phyloP scores from a whole-genome alignment of 2,329 filamentous ascomycete genomes.

The Colletotrichum truncatum region DNA sequence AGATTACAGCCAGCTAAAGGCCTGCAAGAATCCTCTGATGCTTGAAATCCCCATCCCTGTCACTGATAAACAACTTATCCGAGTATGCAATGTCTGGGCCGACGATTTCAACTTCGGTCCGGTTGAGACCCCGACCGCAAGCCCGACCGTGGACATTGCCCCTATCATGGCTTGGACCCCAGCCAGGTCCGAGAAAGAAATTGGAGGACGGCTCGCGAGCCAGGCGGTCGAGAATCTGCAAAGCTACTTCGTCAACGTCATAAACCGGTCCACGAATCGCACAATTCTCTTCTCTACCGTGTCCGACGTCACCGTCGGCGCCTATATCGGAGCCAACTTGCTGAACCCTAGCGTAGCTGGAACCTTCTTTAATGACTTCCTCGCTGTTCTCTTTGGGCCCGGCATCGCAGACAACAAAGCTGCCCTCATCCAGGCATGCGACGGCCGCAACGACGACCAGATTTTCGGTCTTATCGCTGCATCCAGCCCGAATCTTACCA shows the following conservation, averaged over 20 bases:
- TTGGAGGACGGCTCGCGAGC: background rate
- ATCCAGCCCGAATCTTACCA: constrained; percentile 34
- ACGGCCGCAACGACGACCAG: constrained; percentile 37
- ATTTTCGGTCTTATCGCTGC: constrained; percentile 41
- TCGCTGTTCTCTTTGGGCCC: background rate
- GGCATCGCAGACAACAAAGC: constrained; percentile 19
- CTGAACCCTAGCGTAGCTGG: constrained; percentile 14
- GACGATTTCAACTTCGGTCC: constrained; percentile 12
- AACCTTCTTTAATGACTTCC: constrained; percentile 8
- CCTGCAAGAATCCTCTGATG: constrained; percentile 4
- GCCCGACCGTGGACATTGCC: too few relatives aligned
- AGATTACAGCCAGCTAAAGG: constrained; percentile 12
- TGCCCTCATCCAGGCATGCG: constrained; percentile 40
- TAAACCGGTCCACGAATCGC: background rate
- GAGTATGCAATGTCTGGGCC: constrained; percentile 12
- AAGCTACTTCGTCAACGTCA: background rate
- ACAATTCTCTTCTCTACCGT: constrained; percentile 24
- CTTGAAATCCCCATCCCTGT: constrained; percentile 4
- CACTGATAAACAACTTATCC: constrained; percentile 13
- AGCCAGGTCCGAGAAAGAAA: constrained; percentile 9
- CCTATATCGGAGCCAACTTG: constrained; percentile 35
- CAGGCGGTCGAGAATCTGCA: constrained; percentile 16
- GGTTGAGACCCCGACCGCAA: background rate
- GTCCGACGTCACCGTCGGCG: constrained; percentile 24
- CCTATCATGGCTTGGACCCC: constrained; percentile 9